Conservation (phyloP, 2,329 filamentous ascomycete species). For the Cercospora sp. region DNA sequence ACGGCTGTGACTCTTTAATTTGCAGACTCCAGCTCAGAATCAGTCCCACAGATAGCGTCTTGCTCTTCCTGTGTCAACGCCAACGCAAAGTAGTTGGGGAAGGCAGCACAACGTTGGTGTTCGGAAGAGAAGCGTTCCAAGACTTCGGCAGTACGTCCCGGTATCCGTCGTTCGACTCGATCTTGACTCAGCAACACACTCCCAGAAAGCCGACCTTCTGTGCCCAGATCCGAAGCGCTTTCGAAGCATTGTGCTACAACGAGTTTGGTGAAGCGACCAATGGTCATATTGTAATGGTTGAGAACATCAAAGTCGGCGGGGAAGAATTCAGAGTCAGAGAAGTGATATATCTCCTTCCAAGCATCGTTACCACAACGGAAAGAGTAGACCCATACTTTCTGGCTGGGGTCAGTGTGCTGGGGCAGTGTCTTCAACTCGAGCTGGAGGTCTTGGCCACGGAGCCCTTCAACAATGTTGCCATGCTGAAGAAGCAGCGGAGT, state of each 20-base stretch:
- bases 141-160: not conserved
- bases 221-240: not conserved
- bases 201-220: not conserved
- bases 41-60: not conserved
- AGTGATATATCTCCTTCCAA: conserved; percentile 65
- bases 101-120: not conserved
- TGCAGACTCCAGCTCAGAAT: not conserved
- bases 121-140: not conserved
- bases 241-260: not conserved
- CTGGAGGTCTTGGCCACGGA: conserved; percentile 14
- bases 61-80: not conserved
- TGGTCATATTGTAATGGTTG: conserved; percentile 54
- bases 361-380: conserved; percentile 29
- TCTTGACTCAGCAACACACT: not conserved
- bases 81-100: not conserved
- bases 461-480: conserved; percentile 34
- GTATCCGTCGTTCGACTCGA: not conserved
- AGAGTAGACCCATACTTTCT: conserved; percentile 48
- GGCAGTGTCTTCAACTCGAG: conserved; percentile 23
- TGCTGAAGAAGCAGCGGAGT: conserved; percentile 58
- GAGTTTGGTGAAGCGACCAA: not conserved
- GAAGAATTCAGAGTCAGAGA: conserved; percentile 64
- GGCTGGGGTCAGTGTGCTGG: conserved; percentile 23
- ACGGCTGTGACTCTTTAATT: too few species aligned
- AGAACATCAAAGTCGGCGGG: conserved; percentile 61